phyloP scores from a whole-genome alignment of 176 grass and related monocot species.

The Carex myosuroides region DNA sequence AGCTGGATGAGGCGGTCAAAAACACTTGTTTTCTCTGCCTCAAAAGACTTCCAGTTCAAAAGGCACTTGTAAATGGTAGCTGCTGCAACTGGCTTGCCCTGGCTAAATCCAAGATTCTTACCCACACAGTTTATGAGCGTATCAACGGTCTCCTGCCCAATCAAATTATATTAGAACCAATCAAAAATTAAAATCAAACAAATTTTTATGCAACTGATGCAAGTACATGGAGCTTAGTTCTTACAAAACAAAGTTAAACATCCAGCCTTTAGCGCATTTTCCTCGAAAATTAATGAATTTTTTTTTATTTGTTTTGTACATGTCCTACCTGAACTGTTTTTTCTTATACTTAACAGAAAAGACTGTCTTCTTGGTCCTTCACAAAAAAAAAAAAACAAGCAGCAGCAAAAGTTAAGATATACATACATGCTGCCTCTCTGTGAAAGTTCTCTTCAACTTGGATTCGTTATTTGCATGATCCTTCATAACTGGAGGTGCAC shows the following conservation, averaged over 20 bases:
- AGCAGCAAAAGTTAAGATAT: neutral
- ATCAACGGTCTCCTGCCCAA: conserved; percentile 80
- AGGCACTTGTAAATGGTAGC: conserved; percentile 97
- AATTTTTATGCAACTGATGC: neutral
- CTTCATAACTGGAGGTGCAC: conserved; percentile 83
- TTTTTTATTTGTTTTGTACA: neutral
- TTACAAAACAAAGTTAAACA: neutral
- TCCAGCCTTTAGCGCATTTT: neutral
- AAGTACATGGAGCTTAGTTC: neutral
- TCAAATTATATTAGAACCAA: conserved; percentile 23
- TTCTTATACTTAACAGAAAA: neutral
- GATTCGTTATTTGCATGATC: conserved; percentile 55
- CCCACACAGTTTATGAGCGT: conserved; percentile 64
- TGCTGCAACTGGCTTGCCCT: conserved; percentile 85
- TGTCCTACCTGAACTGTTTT: neutral
- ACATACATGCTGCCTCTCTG: conserved; percentile 81
- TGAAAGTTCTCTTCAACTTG: conserved; percentile 48
- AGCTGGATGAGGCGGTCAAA: conserved; percentile 98
- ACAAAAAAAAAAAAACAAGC: neutral
- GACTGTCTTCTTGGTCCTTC: neutral
- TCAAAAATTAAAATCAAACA: neutral
- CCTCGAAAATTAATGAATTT: neutral
- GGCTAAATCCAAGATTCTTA: conserved; percentile 78
- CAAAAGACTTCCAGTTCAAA: conserved; percentile 97
- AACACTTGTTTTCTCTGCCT: conserved; percentile 90